Conservation (phyloP, 805 yeast genomes). For the Cyberlindnera americana region DNA sequence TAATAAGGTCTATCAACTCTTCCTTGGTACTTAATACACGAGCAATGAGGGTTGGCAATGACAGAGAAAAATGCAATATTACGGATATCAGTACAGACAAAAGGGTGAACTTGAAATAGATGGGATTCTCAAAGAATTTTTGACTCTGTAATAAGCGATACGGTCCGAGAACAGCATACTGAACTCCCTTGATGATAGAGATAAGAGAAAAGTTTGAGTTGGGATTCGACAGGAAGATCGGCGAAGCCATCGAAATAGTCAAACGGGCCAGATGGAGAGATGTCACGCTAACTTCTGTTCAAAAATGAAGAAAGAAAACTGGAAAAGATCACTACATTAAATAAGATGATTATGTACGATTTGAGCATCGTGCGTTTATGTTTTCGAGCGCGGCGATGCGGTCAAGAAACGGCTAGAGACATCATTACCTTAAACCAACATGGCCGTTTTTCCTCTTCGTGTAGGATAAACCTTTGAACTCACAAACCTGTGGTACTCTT, state of each 20-base stretch:
- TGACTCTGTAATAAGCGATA: conserved; percentile 19
- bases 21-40: background rate
- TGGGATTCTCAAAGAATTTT: conserved; percentile 13
- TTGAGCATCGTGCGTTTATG: too few species aligned
- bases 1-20: background rate
- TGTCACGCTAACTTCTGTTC: too few species aligned
- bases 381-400: too few species aligned
- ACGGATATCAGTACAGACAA: conserved; percentile 13
- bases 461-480: background rate
- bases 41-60: conserved; percentile 2
- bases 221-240: conserved; percentile 19
- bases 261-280: too few species aligned
- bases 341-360: too few species aligned
- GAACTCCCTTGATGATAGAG: conserved; percentile 18
- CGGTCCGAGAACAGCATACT: conserved; percentile 18
- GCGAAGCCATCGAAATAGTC: conserved; percentile 18
- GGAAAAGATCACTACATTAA: too few species aligned
- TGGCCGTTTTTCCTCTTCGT: background rate
- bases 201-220: conserved; percentile 14
- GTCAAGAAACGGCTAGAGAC: too few species aligned
- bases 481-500: background rate
- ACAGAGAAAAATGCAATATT: conserved; percentile 1
- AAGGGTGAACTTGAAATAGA: conserved; percentile 12
- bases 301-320: too few species aligned
- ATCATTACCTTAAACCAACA: too few species aligned